A percentile compares a stretch with the other conserved stretches of the same genome.
Conservation (phyloP, 805 yeast genomes). For the Maudiozyma bulderi region DNA sequence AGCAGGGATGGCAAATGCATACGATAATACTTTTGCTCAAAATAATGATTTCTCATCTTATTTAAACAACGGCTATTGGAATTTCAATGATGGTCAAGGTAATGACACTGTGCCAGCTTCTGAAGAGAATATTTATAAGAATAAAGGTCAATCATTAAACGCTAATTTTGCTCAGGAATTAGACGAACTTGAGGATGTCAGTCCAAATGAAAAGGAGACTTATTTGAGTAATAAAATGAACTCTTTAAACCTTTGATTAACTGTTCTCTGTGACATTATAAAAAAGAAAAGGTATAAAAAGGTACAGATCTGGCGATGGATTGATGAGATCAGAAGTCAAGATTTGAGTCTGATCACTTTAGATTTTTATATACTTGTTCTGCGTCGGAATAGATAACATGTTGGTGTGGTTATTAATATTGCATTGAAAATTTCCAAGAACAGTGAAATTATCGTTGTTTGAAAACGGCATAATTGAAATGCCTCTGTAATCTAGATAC, state of each 20-base stretch:
- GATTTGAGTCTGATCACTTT: too few species aligned
- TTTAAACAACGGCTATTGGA: slow-evolving; percentile 17
- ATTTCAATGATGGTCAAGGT: slow-evolving; percentile 6
- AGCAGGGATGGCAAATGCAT: slow-evolving; percentile 8
- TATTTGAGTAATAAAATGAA: slow-evolving; percentile 3
- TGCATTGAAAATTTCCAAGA: too few species aligned
- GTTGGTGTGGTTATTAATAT: too few species aligned
- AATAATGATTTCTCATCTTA: slow-evolving; percentile 18
- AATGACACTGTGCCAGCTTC: background rate
- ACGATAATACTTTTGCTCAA: slow-evolving; percentile 13
- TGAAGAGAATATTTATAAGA: slow-evolving; percentile 4
- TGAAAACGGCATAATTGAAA: too few species aligned
- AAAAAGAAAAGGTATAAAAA: too few species aligned
- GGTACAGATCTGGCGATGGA: too few species aligned
- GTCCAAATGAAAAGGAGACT: background rate
- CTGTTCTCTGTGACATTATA: background rate
- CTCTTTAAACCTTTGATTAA: slow-evolving; percentile 5
- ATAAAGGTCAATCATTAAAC: slow-evolving; percentile 8
- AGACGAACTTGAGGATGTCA: slow-evolving; percentile 6
- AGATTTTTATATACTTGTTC: too few species aligned
- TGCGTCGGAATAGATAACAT: too few species aligned
- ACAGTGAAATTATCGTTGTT: too few species aligned
- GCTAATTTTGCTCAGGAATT: slow-evolving; percentile 17
- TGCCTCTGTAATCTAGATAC: too few species aligned
- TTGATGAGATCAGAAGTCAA: too few species aligned